Percentiles rank a stretch among this genome's conserved stretches.
Conservation (phyloP, 352 stramenopile genomes). For the Pythium brassicae region DNA sequence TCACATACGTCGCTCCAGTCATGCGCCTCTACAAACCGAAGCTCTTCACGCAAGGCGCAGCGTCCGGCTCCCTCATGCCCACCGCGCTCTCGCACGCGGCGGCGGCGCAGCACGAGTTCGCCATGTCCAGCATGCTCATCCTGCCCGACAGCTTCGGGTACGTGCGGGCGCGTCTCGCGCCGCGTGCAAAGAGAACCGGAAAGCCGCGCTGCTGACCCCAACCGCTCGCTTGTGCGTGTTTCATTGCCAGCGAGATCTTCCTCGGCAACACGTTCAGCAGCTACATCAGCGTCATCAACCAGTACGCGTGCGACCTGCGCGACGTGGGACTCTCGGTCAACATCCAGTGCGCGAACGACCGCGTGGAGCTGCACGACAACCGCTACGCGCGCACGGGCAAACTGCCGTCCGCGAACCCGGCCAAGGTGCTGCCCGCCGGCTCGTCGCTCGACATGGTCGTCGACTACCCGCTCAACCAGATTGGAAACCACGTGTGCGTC, state of each 20-base stretch:
- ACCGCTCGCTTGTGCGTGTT: too few relatives aligned
- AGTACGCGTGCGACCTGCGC: constrained; percentile 71
- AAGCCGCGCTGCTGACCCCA: too few relatives aligned
- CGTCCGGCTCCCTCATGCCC: constrained; percentile 53
- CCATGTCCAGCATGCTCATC: constrained; percentile 86
- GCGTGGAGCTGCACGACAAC: constrained; percentile 76
- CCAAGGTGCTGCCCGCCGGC: constrained; percentile 54
- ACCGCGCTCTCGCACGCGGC: constrained; percentile 43
- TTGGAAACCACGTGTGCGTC: constrained; percentile 77
- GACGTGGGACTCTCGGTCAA: constrained; percentile 79
- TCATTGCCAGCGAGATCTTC: constrained; percentile 80
- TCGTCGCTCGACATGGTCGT: constrained; percentile 90
- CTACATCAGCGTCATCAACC: constrained; percentile 92
- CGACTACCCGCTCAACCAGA: constrained; percentile 86
- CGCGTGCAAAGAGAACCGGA: too few relatives aligned
- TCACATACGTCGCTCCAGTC: constrained; percentile 30
- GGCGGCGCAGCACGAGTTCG: constrained; percentile 71
- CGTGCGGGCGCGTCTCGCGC: neutral
- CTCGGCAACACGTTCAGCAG: constrained; percentile 91
- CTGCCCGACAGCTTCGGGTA: constrained; percentile 90
- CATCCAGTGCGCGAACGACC: constrained; percentile 83
- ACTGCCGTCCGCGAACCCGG: constrained; percentile 70
- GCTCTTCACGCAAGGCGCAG: constrained; percentile 59
- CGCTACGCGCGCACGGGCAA: constrained; percentile 64
- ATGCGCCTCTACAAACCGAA: constrained; percentile 91